Conservation (phyloP, 2,329 filamentous ascomycete species). For the Rutstroemia sp. region DNA sequence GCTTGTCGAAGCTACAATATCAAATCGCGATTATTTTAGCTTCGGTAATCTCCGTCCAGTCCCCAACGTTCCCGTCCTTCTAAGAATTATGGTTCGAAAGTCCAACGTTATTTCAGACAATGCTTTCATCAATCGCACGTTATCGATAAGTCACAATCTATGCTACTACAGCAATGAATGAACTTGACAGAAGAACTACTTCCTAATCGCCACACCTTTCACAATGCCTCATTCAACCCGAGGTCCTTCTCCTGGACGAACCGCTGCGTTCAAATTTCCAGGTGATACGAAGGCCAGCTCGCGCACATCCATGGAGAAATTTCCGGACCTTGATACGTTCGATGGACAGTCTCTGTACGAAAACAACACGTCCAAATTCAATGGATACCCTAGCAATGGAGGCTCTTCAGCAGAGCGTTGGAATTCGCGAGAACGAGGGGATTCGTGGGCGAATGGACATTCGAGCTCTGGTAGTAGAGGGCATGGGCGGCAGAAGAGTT, state of each 20-base stretch:
- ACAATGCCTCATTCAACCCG: constrained; percentile 38
- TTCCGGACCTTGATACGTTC: constrained; percentile 45
- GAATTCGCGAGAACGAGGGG: constrained; percentile 44
- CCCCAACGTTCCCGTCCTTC: too few species aligned
- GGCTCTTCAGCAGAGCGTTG: constrained; percentile 44
- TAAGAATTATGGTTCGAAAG: too few species aligned
- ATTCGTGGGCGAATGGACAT: constrained; percentile 19
- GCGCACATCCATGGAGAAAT: constrained; percentile 44
- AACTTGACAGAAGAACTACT: neutral
- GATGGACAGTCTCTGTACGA: constrained; percentile 16
- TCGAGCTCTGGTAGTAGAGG: constrained; percentile 24
- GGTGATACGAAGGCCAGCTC: constrained; percentile 21
- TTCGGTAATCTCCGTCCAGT: constrained; percentile 11
- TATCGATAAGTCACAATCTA: too few species aligned
- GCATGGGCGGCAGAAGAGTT: constrained; percentile 74
- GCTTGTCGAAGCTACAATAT: constrained; percentile 9
- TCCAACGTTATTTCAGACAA: too few species aligned
- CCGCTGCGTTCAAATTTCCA: constrained; percentile 27
- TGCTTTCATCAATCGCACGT: too few species aligned
- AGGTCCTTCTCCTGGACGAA: constrained; percentile 30
- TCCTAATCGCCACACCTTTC: neutral
- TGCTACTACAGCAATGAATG: neutral
- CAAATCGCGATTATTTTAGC: constrained; percentile 20
- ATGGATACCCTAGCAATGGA: constrained; percentile 24
- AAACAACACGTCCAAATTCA: constrained; percentile 17